Evolutionary conservation across 1,284 basidiomycete species (phyloP).

Genomic region (Grifola frondosa): DNA sequence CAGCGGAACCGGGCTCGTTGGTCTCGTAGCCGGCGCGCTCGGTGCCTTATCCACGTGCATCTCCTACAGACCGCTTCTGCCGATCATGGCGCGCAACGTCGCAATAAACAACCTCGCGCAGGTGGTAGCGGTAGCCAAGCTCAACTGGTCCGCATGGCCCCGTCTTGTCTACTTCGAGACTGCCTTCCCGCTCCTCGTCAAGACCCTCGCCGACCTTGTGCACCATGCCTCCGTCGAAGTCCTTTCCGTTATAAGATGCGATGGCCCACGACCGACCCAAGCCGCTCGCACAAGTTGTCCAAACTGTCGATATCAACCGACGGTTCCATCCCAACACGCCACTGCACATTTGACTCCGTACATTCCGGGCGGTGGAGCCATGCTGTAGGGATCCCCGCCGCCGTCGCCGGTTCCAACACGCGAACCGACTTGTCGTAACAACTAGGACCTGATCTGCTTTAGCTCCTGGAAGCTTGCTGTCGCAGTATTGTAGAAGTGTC

Average conservation of each 20-base stretch:
- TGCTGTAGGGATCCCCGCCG: too few relatives aligned
- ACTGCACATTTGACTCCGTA: too few relatives aligned
- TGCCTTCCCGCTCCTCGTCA: constrained; percentile 86
- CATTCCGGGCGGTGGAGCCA: too few relatives aligned
- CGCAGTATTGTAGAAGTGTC: too few relatives aligned
- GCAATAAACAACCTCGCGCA: constrained; percentile 56
- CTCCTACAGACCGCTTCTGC: constrained; percentile 62
- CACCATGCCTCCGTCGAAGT: constrained; percentile 57
- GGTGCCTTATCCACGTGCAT: constrained; percentile 40
- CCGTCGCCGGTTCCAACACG: too few relatives aligned
- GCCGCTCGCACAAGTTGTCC: too few relatives aligned
- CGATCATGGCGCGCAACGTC: constrained; percentile 75
- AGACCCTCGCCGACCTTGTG: constrained; percentile 73
- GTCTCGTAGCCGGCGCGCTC: constrained; percentile 75
- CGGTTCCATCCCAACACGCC: too few relatives aligned
- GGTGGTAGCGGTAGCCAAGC: constrained; percentile 61
- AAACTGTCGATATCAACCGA: too few relatives aligned
- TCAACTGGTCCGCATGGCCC: constrained; percentile 79
- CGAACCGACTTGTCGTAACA: too few relatives aligned
- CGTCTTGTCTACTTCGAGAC: constrained; percentile 95
- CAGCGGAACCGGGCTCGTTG: constrained; percentile 88
- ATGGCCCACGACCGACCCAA: too few relatives aligned
- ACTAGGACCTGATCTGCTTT: too few relatives aligned
- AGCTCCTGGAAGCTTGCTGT: too few relatives aligned
- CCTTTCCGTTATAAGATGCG: constrained; percentile 94